Conservation (phyloP, 2,329 filamentous ascomycete species). For the Coniochaeta sp. region DNA sequence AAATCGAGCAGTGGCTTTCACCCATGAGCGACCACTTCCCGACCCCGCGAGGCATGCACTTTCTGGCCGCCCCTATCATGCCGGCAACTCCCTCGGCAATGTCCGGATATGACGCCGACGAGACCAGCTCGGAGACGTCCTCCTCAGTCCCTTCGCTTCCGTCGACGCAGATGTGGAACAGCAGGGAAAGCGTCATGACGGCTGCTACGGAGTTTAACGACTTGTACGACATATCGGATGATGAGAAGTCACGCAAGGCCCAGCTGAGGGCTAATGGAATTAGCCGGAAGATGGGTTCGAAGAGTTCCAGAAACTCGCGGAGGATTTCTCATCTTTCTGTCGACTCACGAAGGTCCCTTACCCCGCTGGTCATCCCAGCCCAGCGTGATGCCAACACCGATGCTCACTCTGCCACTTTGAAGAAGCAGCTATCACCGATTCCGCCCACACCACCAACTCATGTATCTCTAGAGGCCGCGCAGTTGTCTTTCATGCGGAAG, state of each 20-base stretch:
- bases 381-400: slow-evolving; percentile 15
- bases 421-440: slow-evolving; percentile 49
- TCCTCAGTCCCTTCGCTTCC: slow-evolving; percentile 47
- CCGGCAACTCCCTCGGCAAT: slow-evolving; percentile 51
- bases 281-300: slow-evolving; percentile 25
- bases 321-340: slow-evolving; percentile 30
- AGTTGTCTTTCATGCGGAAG: slow-evolving; percentile 62
- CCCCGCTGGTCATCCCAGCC: slow-evolving; percentile 46
- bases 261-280: slow-evolving; percentile 32
- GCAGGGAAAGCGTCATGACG: slow-evolving; percentile 52
- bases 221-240: slow-evolving; percentile 78
- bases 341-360: slow-evolving; percentile 28
- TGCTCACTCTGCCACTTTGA: slow-evolving; percentile 25
- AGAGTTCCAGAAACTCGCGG: slow-evolving; percentile 31
- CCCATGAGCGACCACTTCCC: slow-evolving; percentile 61
- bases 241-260: slow-evolving; percentile 51
- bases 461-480: slow-evolving; percentile 69
- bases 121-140: slow-evolving; percentile 27
- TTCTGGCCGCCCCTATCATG: slow-evolving; percentile 55
- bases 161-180: slow-evolving; percentile 55
- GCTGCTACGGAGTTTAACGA: slow-evolving; percentile 74
- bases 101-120: slow-evolving; percentile 33
- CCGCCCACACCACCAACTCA: slow-evolving; percentile 57
- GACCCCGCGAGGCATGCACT: slow-evolving; percentile 61
- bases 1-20: slow-evolving; percentile 51